Evolutionary conservation across 1,284 basidiomycete species (phyloP).

Genomic region (Bjerkandera adusta): DNA sequence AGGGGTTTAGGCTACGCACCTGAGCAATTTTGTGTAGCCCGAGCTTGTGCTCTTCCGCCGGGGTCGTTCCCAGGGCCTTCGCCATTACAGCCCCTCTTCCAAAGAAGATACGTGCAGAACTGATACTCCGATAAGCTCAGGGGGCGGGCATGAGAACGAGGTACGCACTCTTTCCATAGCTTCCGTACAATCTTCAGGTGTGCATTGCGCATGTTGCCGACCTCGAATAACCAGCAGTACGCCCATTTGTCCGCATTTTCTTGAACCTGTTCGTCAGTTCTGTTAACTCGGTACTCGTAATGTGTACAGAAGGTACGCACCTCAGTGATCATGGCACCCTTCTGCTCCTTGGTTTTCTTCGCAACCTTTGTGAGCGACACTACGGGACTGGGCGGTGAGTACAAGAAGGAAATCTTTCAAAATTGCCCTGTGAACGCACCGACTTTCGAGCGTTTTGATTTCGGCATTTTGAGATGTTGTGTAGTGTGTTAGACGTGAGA

Average conservation of each 20-base stretch:
- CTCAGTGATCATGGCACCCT: constrained; percentile 80
- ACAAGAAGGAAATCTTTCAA: background rate
- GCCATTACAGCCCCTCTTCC: constrained; percentile 93
- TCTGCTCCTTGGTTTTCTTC: constrained; percentile 83
- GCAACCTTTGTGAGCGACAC: constrained; percentile 78
- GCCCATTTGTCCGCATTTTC: constrained; percentile 82
- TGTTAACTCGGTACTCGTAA: background rate
- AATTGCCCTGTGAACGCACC: constrained; percentile 47
- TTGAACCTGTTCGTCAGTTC: constrained; percentile 55
- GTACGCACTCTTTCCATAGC: constrained; percentile 86
- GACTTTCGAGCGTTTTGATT: constrained; percentile 84
- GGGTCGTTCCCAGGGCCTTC: constrained; percentile 88
- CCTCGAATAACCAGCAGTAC: constrained; percentile 94
- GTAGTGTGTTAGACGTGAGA: background rate
- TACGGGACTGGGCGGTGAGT: constrained; percentile 28
- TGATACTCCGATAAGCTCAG: constrained; percentile 26
- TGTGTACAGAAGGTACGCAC: constrained; percentile 42
- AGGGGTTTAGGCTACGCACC: constrained; percentile 43
- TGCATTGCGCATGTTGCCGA: constrained; percentile 93
- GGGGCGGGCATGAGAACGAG: constrained; percentile 8
- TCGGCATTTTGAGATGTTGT: constrained; percentile 62
- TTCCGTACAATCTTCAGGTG: constrained; percentile 92
- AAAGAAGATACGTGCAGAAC: constrained; percentile 90
- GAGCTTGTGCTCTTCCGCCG: constrained; percentile 83
- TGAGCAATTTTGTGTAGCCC: constrained; percentile 82